Base-by-base conservation (phyloP, 306 rosid species). In the Trichosanthes truncata region DNA sequence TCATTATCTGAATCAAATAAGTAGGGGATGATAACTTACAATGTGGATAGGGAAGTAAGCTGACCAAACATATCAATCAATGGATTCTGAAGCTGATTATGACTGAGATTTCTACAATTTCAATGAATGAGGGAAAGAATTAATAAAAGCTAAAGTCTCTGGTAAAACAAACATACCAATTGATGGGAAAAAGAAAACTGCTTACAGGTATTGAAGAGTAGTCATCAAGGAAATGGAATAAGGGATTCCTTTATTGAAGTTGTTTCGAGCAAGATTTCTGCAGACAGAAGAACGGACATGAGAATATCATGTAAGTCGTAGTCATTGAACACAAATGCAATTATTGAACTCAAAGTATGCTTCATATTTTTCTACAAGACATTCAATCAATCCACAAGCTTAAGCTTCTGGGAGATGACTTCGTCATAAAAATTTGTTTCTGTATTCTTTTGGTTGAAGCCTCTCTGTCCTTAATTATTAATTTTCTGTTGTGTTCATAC, bases 201-300 rank as follows among this genome's bases (percentile, higher is more conserved):
- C 99, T 81, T 84, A 95, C 99, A 95, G 86, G 85, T 85, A 85
- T 57, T 71, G 74, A 82, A 95, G 99, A 60, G 93, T 87, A 73
- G 87, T 5, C 80, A 85, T 84, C 12, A 29, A 35, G 43, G 93
- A 86, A 79, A 95, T 18, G 10, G 93, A 90, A 78, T 93, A 95
- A 12, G 97, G 99, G 79, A 90, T 35, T 35, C 9, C 80, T 51
- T 88, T 89, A 78, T 77, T 89, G 78, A 93, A 93, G 23, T 82
- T 78, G 85, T 95, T 93, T 65, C 73, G 56, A 73, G 91, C 97
- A 48, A 95, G 93, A 87, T 95, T 87, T 90, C 99, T 95, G 87
- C 88, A 87, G 72, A 57, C 7, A 77, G 71, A 81, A 83, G 31
- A 81, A 84, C 63, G 79, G 38, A 53, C 31, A 52, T n/a, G 63